Conservation (phyloP, 1,284 basidiomycete species). For the Cutaneotrichosporon arboriforme region DNA sequence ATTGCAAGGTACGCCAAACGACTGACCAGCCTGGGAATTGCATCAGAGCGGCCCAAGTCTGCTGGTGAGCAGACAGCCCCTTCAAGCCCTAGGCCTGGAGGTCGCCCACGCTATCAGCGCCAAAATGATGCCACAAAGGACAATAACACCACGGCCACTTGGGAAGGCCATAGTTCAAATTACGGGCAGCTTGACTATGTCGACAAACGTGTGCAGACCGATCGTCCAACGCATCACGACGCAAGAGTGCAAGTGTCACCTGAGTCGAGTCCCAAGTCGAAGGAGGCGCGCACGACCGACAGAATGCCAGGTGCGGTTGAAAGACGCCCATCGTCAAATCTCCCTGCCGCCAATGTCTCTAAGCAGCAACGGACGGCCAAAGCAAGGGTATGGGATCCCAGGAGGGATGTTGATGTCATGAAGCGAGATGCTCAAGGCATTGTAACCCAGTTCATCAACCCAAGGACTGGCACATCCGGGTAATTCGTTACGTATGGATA, state of each 20-base stretch:
- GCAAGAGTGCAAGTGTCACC: constrained; percentile 32
- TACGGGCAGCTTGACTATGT: constrained; percentile 21
- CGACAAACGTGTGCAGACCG: constrained; percentile 37
- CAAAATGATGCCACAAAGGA: no score
- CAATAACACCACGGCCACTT: no score
- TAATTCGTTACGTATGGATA: no score
- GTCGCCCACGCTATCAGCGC: no score
- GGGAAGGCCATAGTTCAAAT: neutral
- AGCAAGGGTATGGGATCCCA: constrained; percentile 29
- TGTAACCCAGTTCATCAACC: no score
- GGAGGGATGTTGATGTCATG: constrained; percentile 33
- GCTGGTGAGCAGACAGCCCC: constrained; percentile 21
- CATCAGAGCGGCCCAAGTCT: neutral
- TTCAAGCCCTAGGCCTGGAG: constrained; percentile 29
- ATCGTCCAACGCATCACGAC: constrained; percentile 20
- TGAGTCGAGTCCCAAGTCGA: neutral
- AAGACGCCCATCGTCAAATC: no score
- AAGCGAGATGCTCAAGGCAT: constrained; percentile 64
- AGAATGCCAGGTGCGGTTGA: no score
- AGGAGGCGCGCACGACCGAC: no score
- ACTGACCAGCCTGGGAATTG: constrained; percentile 48
- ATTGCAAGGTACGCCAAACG: constrained; percentile 69
- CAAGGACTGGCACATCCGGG: no score
- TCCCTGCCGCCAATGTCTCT: no score
- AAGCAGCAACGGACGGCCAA: no score